Conservation (phyloP, 495 filamentous ascomycete genomes). For the Penicillium mononematosum region DNA sequence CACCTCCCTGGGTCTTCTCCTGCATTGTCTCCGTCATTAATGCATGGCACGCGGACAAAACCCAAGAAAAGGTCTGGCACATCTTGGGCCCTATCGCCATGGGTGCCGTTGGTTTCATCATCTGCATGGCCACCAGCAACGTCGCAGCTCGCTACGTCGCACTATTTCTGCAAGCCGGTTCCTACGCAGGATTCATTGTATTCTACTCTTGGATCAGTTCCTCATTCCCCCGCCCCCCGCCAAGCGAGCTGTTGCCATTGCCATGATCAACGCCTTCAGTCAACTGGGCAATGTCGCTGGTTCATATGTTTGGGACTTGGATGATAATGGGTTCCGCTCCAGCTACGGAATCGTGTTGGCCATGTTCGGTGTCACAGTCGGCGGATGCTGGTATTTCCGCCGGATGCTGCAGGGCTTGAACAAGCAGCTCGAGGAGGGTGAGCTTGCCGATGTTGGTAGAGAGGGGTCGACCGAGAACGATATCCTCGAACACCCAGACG, state of each 20-base stretch:
- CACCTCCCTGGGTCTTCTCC: slow-evolving; percentile 70
- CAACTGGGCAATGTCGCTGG: slow-evolving; percentile 38
- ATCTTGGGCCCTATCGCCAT: slow-evolving; percentile 66
- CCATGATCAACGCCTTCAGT: slow-evolving; percentile 77
- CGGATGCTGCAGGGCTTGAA: slow-evolving; percentile 63
- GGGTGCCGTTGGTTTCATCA: slow-evolving; percentile 70
- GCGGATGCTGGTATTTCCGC: slow-evolving; percentile 47
- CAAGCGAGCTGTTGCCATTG: slow-evolving; percentile 79
- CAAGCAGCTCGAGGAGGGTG: slow-evolving; percentile 57
- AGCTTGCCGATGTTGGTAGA: slow-evolving; percentile 14
- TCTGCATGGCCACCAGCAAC: slow-evolving; percentile 64
- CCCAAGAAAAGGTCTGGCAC: slow-evolving; percentile 68
- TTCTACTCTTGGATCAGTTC: slow-evolving; percentile 77
- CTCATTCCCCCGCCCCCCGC: slow-evolving; percentile 77
- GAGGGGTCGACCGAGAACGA: slow-evolving; percentile 14
- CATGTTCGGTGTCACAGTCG: slow-evolving; percentile 35
- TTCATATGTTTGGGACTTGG: slow-evolving; percentile 35
- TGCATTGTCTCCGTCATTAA: slow-evolving; percentile 70
- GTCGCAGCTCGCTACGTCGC: slow-evolving; percentile 69
- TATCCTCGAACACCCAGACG: slow-evolving; percentile 25
- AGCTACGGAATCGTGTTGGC: slow-evolving; percentile 39
- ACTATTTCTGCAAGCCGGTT: slow-evolving; percentile 73
- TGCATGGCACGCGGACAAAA: slow-evolving; percentile 75
- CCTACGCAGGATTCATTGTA: slow-evolving; percentile 64
- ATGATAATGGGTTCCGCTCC: slow-evolving; percentile 35